phyloP scores from a whole-genome alignment of 768 basidiomycete genomes.

The Pisolithus marmoratus region DNA sequence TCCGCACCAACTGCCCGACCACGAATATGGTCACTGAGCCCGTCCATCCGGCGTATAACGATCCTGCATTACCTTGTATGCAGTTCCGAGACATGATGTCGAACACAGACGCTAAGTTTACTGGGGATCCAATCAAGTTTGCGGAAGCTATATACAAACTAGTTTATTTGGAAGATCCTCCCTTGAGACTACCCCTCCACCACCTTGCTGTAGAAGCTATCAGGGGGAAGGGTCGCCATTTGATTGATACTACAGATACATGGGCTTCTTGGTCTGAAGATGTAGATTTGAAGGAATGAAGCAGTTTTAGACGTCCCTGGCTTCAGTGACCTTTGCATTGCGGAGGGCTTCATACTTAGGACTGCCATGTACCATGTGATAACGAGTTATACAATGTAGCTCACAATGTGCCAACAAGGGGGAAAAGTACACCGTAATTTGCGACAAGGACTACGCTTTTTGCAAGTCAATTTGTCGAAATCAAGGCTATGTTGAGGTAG shows the following conservation, averaged over 20 bases:
- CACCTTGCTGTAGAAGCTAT: neutral
- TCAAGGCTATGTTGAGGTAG: too few species aligned
- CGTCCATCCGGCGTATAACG: conserved; percentile 11
- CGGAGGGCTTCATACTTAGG: too few species aligned
- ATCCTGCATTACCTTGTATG: conserved; percentile 4
- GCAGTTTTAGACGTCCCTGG: too few species aligned
- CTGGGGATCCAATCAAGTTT: conserved; percentile 14
- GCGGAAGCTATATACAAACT: conserved; percentile 6
- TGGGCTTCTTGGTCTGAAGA: conserved; percentile 16
- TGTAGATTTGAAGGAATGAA: conserved; percentile 2
- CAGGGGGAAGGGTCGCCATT: neutral
- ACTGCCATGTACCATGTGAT: too few species aligned
- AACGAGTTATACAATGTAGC: too few species aligned
- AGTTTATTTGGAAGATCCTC: conserved; percentile 9
- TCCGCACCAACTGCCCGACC: conserved; percentile 2
- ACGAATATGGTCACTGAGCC: neutral
- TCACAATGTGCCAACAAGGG: too few species aligned
- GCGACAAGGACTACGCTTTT: too few species aligned
- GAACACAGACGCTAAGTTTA: neutral
- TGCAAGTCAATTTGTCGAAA: too few species aligned
- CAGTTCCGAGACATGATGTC: neutral
- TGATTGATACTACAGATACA: conserved; percentile 12
- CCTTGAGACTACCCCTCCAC: conserved; percentile 12
- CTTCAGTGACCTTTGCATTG: too few species aligned
- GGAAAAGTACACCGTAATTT: too few species aligned